Conservation (phyloP, 2,329 filamentous ascomycete species). For the Knufia petricola region DNA sequence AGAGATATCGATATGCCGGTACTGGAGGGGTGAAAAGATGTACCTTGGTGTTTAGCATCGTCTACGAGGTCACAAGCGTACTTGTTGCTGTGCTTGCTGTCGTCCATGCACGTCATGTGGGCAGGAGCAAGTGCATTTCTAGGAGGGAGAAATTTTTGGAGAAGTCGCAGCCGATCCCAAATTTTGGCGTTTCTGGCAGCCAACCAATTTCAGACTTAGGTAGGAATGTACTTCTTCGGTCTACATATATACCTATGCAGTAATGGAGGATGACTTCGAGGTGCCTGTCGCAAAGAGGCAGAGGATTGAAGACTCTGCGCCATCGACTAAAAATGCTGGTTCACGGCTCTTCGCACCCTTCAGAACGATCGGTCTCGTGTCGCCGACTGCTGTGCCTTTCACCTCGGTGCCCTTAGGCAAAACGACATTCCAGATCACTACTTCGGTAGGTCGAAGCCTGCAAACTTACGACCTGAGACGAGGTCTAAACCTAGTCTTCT, state of each 20-base stretch:
- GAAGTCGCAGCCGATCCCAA: conserved; percentile 6
- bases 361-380: conserved; percentile 84
- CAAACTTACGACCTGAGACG: conserved; percentile 93
- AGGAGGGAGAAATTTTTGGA: not conserved
- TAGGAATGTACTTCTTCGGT: too few relatives aligned
- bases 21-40: too few relatives aligned
- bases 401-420: conserved; percentile 82
- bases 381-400: conserved; percentile 82
- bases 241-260: too few relatives aligned
- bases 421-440: conserved; percentile 94
- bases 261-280: conserved; percentile 32
- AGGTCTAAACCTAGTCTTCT: conserved; percentile 84
- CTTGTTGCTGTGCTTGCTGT: not conserved
- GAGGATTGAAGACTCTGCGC: conserved; percentile 44
- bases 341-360: conserved; percentile 91
- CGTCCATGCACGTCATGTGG: conserved; percentile 2
- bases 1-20: too few relatives aligned
- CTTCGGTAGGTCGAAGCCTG: conserved; percentile 77
- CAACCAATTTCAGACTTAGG: too few relatives aligned
- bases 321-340: conserved; percentile 36
- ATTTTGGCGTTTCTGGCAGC: not conserved
- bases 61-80: not conserved
- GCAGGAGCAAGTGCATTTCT: not conserved
- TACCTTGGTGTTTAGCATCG: not conserved
- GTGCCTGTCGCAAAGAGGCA: conserved; percentile 66